Base-by-base conservation (phyloP, 306 rosid species). In the Fragaria vesca region DNA sequence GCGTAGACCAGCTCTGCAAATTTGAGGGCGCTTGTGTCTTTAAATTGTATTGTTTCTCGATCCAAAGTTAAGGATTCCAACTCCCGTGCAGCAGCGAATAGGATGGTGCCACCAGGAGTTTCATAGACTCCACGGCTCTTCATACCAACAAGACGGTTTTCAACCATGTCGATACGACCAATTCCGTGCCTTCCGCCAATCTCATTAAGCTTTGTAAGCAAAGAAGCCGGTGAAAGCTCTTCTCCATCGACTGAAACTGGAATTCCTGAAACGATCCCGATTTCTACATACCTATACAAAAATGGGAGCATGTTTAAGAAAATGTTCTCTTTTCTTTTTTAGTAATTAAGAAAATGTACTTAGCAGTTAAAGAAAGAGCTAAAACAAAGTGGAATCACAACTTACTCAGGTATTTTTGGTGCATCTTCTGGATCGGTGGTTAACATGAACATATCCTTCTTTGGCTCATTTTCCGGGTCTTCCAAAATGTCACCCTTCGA, bases 61-160 rank as follows among this genome's bases (percentile, higher is more conserved):
- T 94, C 97, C 21, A 94, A 88, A 1, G 97, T 94, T 78, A 94
- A 79, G 26, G 86, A 91, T 79, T 94, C 98, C 40, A 94, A 70
- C 85, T 92, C 98, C 0, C 83, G 89, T 30, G 85, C 91, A 28
- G 97, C 98, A 5, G 89, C 30, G 6, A 88, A 95, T 5, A 95
- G 94, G 78, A 95, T 91, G 71, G 98, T 94, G 67, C 98, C 98
- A 2, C 97, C 98, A 0, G 98, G 98, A 76, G 98, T 94, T 88
- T 94, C 98, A 65, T 92, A 92, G n/a, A 94, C 93, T 68, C 97
- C 98, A 0, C 98, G 92, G 55, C 95, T 94, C 84, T 94, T 94
- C 98, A 94, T 94, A 6, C 97, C 98, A 4, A 94, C 98, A 0
- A 94, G 92, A 65, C 98, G 90, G 77, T 92, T 92, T 81, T 94